Base-by-base conservation (phyloP, 2,329 filamentous ascomycete genomes). In the Ceratocystis huliohia region DNA sequence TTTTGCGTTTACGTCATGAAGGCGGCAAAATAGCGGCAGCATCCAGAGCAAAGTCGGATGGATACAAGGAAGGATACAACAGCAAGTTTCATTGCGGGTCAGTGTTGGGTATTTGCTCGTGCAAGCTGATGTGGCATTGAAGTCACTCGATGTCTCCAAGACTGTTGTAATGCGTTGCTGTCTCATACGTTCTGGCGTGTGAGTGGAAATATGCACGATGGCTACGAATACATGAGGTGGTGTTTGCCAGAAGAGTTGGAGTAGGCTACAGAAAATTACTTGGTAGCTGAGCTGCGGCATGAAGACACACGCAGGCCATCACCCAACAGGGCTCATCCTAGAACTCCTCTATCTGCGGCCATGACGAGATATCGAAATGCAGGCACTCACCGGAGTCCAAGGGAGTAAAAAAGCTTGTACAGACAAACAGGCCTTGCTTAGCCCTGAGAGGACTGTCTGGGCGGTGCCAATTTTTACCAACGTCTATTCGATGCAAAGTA, bases 301-400 rank as follows among this genome's bases (percentile, higher is more conserved):
- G 17, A 33, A 59, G 28, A 59, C 53, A 59, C 53, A 59, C 28
- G 53, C 53, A 59, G 53, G 53, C 53, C 28, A 59, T 33, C 37
- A 20, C 53, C 17, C 28, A 33, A 59, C 25, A 59, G 33, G 15
- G 10, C 15, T 5, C 53, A 59, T 33, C 28, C 53, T 59, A 17
- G 33, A 30, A 33, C 33, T 20, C 53, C 25, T 59, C 28, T 20
- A 30, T 17, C 53, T 59, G 22, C 53, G 53, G 17, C n/a, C 13
- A 59, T 59, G 53, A 25, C 25, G 53, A n/a, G 28, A 59, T 33
- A 4, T 33, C 13, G n/a, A 30, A 33, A 30, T 10, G 15, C 25
- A 17, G 6, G 25, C 53, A 25, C 28, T 30, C 53, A 37, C 33
- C 33, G 10, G 33, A 37, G 33, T 37, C 33, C 10, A 37, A 13